Base-by-base conservation (phyloP, 306 rosid species). In the Dicorynia guianensis region DNA sequence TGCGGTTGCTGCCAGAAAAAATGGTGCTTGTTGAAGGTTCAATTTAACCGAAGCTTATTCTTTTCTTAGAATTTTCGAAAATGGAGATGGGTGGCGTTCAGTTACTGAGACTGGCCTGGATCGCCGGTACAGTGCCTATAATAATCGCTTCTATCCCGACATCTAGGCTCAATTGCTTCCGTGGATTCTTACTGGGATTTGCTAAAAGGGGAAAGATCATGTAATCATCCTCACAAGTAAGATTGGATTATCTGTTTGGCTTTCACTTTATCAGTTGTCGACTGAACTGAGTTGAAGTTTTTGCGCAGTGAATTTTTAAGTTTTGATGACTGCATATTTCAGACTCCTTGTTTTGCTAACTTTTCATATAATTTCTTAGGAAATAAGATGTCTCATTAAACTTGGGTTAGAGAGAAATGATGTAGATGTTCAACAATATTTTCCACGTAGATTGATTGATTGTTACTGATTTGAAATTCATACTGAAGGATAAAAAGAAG, bases 161-260 rank as follows among this genome's bases (percentile, higher is more conserved):
- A 17, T 76, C 89, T 43, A 73, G 61, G 56, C 81, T 90, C 53
- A 62, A 17, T 36, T 79, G 57, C 55, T 79, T 89, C 74, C 89
- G 76, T 48, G 40, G 77, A 48, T 48, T 40, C 78, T 19, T 94
- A 35, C 13, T 85, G 67, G 78, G 55, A 8, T 85, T 91, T 18
- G 86, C 90, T 8, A 76, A 67, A 59, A 86, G 97, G 74, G 97
- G 98, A 46, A 94, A 91, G 84, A 91, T 62, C 87, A 60, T 81
- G 91, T 82, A 84, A 25, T 71, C 92, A 15, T 82, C 97, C 0
- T 87, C 92, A 25, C 74, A 83, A 63, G 94, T 94, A 72, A 75
- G 69, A 39, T 30, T n/a, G 43, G 57, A 13, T 64, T 55, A 1
- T 72, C 5, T 12, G 20, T 44, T 44, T 35, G 2, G 49, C 30